Evolutionary conservation across 2,329 filamentous ascomycete genomes (phyloP).

Genomic region (Monosporascus cannonballus): DNA sequence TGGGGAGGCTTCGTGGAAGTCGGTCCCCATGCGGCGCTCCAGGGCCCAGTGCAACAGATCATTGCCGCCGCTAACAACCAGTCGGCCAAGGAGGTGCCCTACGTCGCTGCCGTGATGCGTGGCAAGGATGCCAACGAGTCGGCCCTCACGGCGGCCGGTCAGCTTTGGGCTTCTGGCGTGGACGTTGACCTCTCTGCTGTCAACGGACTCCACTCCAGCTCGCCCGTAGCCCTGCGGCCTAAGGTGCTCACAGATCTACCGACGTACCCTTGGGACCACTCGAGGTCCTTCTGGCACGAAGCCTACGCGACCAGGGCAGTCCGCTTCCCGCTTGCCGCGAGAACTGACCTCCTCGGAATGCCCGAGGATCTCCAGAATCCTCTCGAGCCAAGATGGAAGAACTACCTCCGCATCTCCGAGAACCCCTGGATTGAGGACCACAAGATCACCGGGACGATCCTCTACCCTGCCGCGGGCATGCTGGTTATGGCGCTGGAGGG

Average conservation of each 20-base stretch:
- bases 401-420: constrained; percentile 13
- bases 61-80: not conserved
- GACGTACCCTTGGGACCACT: constrained; percentile 6
- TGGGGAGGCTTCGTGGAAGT: constrained; percentile 1
- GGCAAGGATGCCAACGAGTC: not conserved
- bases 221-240: not conserved
- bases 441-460: constrained; percentile 16
- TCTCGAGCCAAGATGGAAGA: constrained; percentile 15
- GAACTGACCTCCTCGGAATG: constrained; percentile 3
- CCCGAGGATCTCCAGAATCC: not conserved
- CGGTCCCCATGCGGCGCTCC: constrained; percentile 2
- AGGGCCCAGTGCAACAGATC: constrained; percentile 1
- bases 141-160: too few species aligned
- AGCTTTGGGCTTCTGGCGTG: too few species aligned
- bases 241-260: constrained; percentile 2
- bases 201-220: not conserved
- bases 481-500: constrained; percentile 23
- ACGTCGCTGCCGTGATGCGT: not conserved
- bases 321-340: not conserved
- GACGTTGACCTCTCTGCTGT: not conserved
- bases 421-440: constrained; percentile 25
- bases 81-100: not conserved
- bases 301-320: constrained; percentile 1
- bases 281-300: constrained; percentile 4
- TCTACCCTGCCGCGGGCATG: constrained; percentile 26